Evolutionary conservation across 192 early-diverging fungal species (phyloP), one percentile per base, ranked within the genome.

Genomic region (Powellomyces hirtus): DNA sequence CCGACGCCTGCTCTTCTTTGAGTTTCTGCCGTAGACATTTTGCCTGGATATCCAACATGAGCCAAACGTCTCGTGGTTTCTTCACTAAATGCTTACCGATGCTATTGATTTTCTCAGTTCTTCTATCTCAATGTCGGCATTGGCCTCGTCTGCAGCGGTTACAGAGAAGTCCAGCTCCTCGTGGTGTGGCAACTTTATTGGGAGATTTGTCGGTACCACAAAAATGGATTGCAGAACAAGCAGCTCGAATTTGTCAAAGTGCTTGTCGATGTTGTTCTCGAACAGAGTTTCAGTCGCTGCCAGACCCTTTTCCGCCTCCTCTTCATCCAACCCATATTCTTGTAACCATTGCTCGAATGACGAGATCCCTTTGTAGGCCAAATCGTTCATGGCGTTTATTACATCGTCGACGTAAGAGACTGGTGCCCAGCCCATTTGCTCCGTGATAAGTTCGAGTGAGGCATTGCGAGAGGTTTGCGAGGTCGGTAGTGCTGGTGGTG

Each of bases 241-340:
- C 8, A 92, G 73, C 68, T 95, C 92, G 70, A 91, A 91, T 31
- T 84, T 81, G 73, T 93, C 93, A 83, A 93, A 93, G 65, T 86
- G 81, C 64, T 87, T 88, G 70, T 93, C 93, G 55, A 95, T 86
- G 4, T 86, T 77, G 27, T 88, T 76, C 68, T 93, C 92, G 13
- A 93, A 73, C 30, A 93, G 69, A 29, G 91, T 92, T 68, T 91
- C 88, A 0, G 90, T 80, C 64, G 88, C 82, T 68, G 88, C 82
- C 62, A 92, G 84, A 0, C 89, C 89, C 86, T 72, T 71, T 33
- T 78, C 70, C 34, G 40, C 35, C 59, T 70, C 72, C 22, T 67
- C 57, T 34, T 66, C 33, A 71, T 60, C 66, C 61, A 67, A 77
- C 51, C 86, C 79, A 69, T 88, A 75, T 13, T 65, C 77, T 51